Base-by-base conservation (phyloP, 2,329 filamentous ascomycete species). In the Colletotrichum orchidophilum region DNA sequence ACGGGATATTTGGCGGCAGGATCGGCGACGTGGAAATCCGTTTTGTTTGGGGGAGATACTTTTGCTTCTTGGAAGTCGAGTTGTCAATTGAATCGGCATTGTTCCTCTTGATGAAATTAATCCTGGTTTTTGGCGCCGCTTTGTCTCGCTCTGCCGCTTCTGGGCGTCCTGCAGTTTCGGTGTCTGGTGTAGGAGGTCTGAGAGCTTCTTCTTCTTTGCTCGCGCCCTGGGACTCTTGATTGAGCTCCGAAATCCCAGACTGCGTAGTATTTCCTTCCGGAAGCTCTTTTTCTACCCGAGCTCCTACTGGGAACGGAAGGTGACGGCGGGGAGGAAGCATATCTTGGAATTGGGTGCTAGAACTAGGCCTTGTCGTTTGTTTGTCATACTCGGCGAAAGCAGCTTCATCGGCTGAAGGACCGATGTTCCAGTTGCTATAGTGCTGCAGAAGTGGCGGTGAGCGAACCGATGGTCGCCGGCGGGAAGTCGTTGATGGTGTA, bases 281-380 rank as follows among this genome's bases (percentile, higher is more conserved):
- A 3, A 0, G 3, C 21, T n/a, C 12, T 21, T 52, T 52, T 3
- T 26, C 46, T n/a, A 42, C 5, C 29, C 50, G 27, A 13, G 33
- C 52, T 33, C 59, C 46, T 9, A 15, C 31, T 15, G 21, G 13
- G 59, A 62, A 62, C 21, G 59, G 59, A 46, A 62, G 59, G 42
- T 52, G 42, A 35, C 59, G 59, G 1, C 59, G 59, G 50, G 59
- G 59, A 50, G 59, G 59, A 21, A 62, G 59, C 59, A 62, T 62
- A 5, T 62, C 59, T 26, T 31, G 59, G 13, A 62, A 15, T 24
- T 31, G n/a, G 13, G 27, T 29, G 26, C 27, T 31, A 11, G 59
- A 52, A 18, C 21, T n/a, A 27, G 29, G 29, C 4, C 59, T 35
- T 2, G 21, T 33, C 35, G 13, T 52, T 35, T 12, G 46, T 35